Evolutionary conservation across 2,329 filamentous ascomycete species (phyloP), one percentile per base, ranked within the genome.

Genomic region (Dactylonectria estremocensis): DNA sequence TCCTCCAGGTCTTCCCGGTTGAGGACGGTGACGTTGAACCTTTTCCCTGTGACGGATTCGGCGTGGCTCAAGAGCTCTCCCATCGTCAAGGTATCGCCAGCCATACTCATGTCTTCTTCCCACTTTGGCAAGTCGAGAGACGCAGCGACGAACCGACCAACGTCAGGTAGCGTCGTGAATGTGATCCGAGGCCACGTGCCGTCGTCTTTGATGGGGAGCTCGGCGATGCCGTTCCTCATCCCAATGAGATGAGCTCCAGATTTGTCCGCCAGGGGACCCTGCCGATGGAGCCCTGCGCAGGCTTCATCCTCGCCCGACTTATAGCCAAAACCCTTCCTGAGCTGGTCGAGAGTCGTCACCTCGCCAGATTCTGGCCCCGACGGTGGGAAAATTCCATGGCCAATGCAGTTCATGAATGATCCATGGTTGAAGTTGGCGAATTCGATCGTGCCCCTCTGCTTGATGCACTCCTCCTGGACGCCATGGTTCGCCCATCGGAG

Each of bases 131-230:
- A 16, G 24, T 49, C n/a, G 8, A 49, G 46, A 22, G 46, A 49
- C n/a, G 46, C 46, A 28, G 46, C 46, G 46, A 49, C 24, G 46
- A 49, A 49, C 24, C 46, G 46, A 49, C 46, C 46, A 22, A 49
- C 46, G 46, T 49, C 46, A 11, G 9, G 24, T 49, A 16, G 46
- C 24, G 46, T 28, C 24, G 24, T 49, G 20, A 49, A 28, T 11
- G 20, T 49, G 46, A 49, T 49, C n/a, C 46, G 46, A 14, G 46
- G 46, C 46, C 46, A 49, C 20, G 24, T 28, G 24, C 24, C 24
- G 24, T 48, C 45, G n/a, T 48, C 45, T 24, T 24, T 48, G n/a
- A 48, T 24, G 45, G 45, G 45, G n/a, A 48, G 22, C 22, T 48
- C 45, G 45, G 45, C 45, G 22, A 48, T 48, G 22, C n/a, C 45